Evolutionary conservation across 805 yeast species (phyloP), one percentile per base, ranked within the genome.

Genomic region (Grigorovia transvaalensis): DNA sequence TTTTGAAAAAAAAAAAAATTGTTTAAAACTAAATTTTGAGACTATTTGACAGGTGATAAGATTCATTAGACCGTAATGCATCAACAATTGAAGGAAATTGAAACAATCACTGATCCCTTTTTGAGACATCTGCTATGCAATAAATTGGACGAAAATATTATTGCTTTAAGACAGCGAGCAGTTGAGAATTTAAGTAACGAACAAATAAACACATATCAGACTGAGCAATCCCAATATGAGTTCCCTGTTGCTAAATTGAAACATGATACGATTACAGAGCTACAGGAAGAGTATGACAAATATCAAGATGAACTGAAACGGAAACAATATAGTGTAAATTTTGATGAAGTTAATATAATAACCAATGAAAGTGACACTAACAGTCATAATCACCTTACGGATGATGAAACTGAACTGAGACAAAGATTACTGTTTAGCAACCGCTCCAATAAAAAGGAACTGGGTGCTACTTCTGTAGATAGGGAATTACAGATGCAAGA

Each of bases 401-500:
- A 49, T 8, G 46, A 42, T 1, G 63, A 61, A 2, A 66, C 62
- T 27, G 67, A 66, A 13, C 50, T 72, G 38, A 64, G 69, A 38
- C 58, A 59, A 49, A 60, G 75, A 46, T 50, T 72, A 11, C 46
- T 71, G 29, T 64, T 64, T 12, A 60, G 56, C 29, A 50, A 51
- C 15, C 46, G 41, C 30, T 18, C 29, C 51, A 17, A 45, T 41
- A 49, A 27, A 13, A 46, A 20, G 9, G 49, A n/a, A 38, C 53
- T 48, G 9, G 30, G 51, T 35, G 9, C 51, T 7, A 51, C 46
- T 27, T 51, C 65, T 2, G 57, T 67, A 29, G 75, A 71, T 41
- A 68, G 66, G 38, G 69, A 71, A 53, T 56, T 72, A 33, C 61
- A 64, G 45, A 61, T 62, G 17, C 72, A 72, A 50, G 73, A 72